Evolutionary conservation across 371 early-diverging fungal genomes (phyloP), one percentile per base, ranked within the genome.

Genomic region (Mortierella sp.): DNA sequence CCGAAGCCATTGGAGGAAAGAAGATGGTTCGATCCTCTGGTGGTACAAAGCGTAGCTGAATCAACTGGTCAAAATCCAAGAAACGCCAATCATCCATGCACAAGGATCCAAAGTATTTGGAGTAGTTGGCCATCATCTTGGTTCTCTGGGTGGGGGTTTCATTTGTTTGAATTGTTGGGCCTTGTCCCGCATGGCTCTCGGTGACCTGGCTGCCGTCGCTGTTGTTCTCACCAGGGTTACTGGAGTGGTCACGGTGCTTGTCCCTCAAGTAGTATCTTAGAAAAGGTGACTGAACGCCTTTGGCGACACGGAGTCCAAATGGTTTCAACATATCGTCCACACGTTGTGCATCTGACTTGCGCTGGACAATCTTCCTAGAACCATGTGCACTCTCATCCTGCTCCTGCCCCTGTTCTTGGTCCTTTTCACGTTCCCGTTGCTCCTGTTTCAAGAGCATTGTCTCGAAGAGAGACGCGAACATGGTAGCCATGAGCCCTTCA

Each of bases 401-500:
- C 46, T 45, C 46, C 19, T 45, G 46, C 10, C 16, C 19, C 46
- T 45, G 46, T 9, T 39, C 9, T 39, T 14, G 39, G 21, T 21
- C 39, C 54, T 34, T n/a, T n/a, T n/a, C n/a, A n/a, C n/a, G n/a
- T n/a, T n/a, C n/a, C n/a, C n/a, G n/a, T n/a, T n/a, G n/a, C n/a
- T n/a, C n/a, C n/a, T n/a, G n/a, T n/a, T n/a, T 26, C 27, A 10
- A 21, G 16, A 55, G 43, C 8, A 41, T 16, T 8, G 56, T 45
- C 28, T 55, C 39, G 16, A 55, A 24, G 45, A 55, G 43, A 18
- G 56, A 55, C 5, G 12, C 27, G 21, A 55, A n/a, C n/a, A n/a
- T n/a, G n/a, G n/a, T n/a, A n/a, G n/a, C n/a, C n/a, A n/a, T n/a
- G n/a, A n/a, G n/a, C n/a, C n/a, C n/a, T n/a, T n/a, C n/a, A n/a